phyloP scores from a whole-genome alignment of 2,329 filamentous ascomycete genomes.

The Colletotrichum incanum region DNA sequence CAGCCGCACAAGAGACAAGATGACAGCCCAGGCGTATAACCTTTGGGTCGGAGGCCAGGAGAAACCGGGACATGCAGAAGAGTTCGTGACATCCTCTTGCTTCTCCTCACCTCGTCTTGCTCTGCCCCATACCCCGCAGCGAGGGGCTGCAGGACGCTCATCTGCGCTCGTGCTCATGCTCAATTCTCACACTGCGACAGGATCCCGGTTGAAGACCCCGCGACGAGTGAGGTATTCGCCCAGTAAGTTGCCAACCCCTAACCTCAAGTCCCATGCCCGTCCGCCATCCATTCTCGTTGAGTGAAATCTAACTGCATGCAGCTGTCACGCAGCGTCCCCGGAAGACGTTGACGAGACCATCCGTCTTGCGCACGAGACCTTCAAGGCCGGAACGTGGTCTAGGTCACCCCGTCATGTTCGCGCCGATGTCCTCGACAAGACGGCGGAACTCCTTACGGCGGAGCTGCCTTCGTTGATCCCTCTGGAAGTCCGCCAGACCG shows the following conservation, averaged over 20 bases:
- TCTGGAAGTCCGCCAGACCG: slow-evolving; percentile 78
- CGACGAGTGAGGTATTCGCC: slow-evolving; percentile 67
- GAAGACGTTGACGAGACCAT: slow-evolving; percentile 61
- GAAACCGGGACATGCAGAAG: slow-evolving; percentile 58
- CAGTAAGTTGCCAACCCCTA: slow-evolving; percentile 53
- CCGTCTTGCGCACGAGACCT: slow-evolving; percentile 59
- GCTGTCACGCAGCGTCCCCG: slow-evolving; percentile 64
- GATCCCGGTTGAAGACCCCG: slow-evolving; percentile 68
- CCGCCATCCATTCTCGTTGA: slow-evolving; percentile 6
- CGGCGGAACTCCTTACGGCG: slow-evolving; percentile 67
- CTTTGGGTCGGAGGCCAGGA: slow-evolving; percentile 49
- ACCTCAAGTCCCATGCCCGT: background rate
- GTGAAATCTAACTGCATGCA: slow-evolving; percentile 44
- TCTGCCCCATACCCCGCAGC: slow-evolving; percentile 19
- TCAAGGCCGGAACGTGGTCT: slow-evolving; percentile 71
- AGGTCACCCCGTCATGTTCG: slow-evolving; percentile 69
- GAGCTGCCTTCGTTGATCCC: slow-evolving; percentile 71
- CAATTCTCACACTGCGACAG: slow-evolving; percentile 51
- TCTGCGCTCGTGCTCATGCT: slow-evolving; percentile 39
- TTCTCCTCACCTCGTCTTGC: background rate
- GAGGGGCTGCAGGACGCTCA: slow-evolving; percentile 27
- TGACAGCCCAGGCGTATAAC: slow-evolving; percentile 39
- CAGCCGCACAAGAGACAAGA: slow-evolving; percentile 37
- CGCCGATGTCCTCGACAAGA: slow-evolving; percentile 74
- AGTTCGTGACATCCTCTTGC: slow-evolving; percentile 55